Percentiles rank a stretch among this genome's conserved stretches.
These are phyloP conservation scores for Pachysolen tannophilus DNA, from an alignment of 805 yeast species.

Conservation along the genomic window DNA sequence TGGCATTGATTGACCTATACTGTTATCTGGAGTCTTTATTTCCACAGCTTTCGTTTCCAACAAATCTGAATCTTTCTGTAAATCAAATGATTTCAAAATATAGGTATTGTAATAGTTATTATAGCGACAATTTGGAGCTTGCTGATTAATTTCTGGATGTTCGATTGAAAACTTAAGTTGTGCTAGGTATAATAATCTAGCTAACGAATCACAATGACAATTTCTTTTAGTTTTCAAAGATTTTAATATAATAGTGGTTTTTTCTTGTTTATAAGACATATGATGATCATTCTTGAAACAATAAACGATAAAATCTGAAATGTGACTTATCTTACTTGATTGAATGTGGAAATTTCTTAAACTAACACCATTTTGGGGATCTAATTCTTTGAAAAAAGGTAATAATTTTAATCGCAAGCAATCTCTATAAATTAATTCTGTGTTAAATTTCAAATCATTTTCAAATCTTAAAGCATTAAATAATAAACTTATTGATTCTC, in stretches of 20 bases:
- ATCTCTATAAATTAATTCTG: constrained; percentile 30
- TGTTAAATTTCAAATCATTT: constrained; percentile 1
- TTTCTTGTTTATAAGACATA: too few species aligned
- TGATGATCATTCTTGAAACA: constrained; percentile 40
- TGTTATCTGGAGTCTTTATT: constrained; percentile 16
- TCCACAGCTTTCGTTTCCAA: constrained; percentile 21
- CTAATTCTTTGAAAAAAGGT: constrained; percentile 51
- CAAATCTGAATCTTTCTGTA: constrained; percentile 13
- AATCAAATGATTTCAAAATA: constrained; percentile 15
- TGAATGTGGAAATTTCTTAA: constrained; percentile 83
- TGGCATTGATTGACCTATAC: constrained; percentile 21
- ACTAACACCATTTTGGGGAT: constrained; percentile 66
- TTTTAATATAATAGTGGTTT: background rate
- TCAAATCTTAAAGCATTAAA: constrained; percentile 11
- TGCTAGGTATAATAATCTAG: constrained; percentile 36
- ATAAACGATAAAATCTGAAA: constrained; percentile 75
- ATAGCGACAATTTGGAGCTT: background rate
- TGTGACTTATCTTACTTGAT: constrained; percentile 65
- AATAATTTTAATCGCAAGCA: constrained; percentile 32
- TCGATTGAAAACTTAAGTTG: constrained; percentile 22
- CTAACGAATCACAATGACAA: constrained; percentile 30
- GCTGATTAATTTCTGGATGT: constrained; percentile 17
- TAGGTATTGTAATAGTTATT: constrained; percentile 20
- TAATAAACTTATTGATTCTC: constrained; percentile 21
- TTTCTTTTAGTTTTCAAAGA: constrained; percentile 9